Evolutionary conservation across 1,284 basidiomycete genomes (phyloP).

Genomic region (Cutaneotrichosporon sp.): DNA sequence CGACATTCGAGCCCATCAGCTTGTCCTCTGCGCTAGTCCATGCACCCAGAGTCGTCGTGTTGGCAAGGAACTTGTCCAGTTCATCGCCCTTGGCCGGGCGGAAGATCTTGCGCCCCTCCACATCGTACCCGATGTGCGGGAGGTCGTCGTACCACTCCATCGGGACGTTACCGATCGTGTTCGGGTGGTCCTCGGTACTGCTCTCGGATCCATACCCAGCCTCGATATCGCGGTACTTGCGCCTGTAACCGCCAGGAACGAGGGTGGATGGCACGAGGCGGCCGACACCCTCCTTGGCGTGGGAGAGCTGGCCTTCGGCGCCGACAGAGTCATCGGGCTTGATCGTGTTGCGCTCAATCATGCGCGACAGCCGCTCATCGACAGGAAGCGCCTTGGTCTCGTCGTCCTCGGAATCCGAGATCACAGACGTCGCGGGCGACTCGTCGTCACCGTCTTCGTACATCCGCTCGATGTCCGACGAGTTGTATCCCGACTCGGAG

Average conservation of each 20-base stretch:
- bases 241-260: slow-evolving; percentile 81
- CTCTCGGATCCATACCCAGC: slow-evolving; percentile 96
- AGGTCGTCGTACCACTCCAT: slow-evolving; percentile 99
- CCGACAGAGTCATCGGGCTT: slow-evolving; percentile 50
- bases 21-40: slow-evolving; percentile 97
- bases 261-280: slow-evolving; percentile 44
- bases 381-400: slow-evolving; percentile 19
- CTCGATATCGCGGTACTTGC: slow-evolving; percentile 90
- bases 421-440: slow-evolving; percentile 17
- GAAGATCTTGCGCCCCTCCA: slow-evolving; percentile 90
- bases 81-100: slow-evolving; percentile 95
- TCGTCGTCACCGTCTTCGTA: slow-evolving; percentile 33
- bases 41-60: slow-evolving; percentile 84
- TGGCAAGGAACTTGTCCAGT: slow-evolving; percentile 93
- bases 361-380: slow-evolving; percentile 36
- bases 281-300: slow-evolving; percentile 49
- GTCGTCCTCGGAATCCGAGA: slow-evolving; percentile 25
- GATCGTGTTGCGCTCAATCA: slow-evolving; percentile 46
- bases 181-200: slow-evolving; percentile 94
- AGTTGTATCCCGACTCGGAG: slow-evolving; percentile 52
- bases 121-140: slow-evolving; percentile 97
- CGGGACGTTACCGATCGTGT: slow-evolving; percentile 91
- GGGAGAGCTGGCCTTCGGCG: slow-evolving; percentile 46
- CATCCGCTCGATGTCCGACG: slow-evolving; percentile 52
- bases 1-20: slow-evolving; percentile 78